Evolutionary conservation across 2,329 filamentous ascomycete genomes (phyloP).

Genomic region (Penicillium sp.): DNA sequence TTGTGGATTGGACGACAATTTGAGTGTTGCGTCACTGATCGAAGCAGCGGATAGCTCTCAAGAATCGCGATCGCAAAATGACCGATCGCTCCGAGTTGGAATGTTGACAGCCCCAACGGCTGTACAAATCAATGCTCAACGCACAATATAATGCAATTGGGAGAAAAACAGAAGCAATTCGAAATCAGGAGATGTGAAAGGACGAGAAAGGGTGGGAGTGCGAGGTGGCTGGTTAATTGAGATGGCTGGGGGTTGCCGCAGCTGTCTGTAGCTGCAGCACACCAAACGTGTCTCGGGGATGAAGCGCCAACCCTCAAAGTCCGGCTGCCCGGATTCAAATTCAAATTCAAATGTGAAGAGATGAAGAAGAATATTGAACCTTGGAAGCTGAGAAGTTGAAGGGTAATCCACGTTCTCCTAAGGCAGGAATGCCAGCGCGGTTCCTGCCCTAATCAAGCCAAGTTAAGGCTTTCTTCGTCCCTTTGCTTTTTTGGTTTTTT

Average conservation of each 20-base stretch:
- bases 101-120: constrained; percentile 1
- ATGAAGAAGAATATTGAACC: neutral
- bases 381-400: neutral
- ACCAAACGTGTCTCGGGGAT: constrained; percentile 24
- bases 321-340: neutral
- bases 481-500: neutral
- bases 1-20: constrained; percentile 37
- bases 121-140: constrained; percentile 5
- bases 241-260: constrained; percentile 42
- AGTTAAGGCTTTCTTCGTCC: neutral
- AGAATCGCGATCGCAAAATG: constrained; percentile 18
- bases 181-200: constrained; percentile 13
- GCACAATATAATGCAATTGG: constrained; percentile 7
- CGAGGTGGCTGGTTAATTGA: constrained; percentile 41
- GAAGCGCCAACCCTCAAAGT: constrained; percentile 4
- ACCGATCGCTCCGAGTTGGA: constrained; percentile 1
- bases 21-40: constrained; percentile 25
- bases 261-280: constrained; percentile 23
- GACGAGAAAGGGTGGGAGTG: constrained; percentile 16
- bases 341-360: neutral
- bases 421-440: neutral
- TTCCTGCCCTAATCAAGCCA: constrained; percentile 1
- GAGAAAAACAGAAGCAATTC: neutral
- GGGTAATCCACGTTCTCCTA: neutral
- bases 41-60: constrained; percentile 13